Percentiles rank a stretch among this genome's conserved stretches.
Evolutionary conservation across 2,329 filamentous ascomycete species (phyloP).

Genomic region (Aspergillus alliaceus): DNA sequence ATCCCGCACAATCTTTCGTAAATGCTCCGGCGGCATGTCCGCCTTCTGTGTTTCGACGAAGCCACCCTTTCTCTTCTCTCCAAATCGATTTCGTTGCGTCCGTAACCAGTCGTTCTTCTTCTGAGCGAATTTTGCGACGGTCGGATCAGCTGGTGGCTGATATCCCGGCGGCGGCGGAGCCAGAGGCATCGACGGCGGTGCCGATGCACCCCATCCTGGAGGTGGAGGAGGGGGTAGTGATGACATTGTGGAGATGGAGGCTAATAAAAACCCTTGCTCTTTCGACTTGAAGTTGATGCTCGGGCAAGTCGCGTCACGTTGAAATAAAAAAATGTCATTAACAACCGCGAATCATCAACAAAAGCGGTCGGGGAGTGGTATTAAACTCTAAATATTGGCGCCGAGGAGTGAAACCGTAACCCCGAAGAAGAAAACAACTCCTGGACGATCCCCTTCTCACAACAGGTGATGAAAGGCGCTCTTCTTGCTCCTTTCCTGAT

Average conservation of each 20-base stretch:
- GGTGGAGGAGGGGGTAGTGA: slow-evolving; percentile 67
- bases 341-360: slow-evolving; percentile 18
- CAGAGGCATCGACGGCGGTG: slow-evolving; percentile 53
- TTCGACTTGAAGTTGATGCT: slow-evolving; percentile 26
- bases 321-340: slow-evolving; percentile 21
- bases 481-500: slow-evolving; percentile 20
- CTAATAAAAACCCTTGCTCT: slow-evolving; percentile 22
- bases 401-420: slow-evolving; percentile 12
- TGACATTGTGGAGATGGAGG: slow-evolving; percentile 49
- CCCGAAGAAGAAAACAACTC: slow-evolving; percentile 21
- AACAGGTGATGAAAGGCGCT: slow-evolving; percentile 27
- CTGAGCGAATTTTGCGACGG: slow-evolving; percentile 90
- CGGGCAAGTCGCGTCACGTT: slow-evolving; percentile 35
- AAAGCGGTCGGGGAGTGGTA: background rate
- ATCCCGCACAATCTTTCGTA: slow-evolving; percentile 97
- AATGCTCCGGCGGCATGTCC: slow-evolving; percentile 96
- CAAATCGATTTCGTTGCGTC: slow-evolving; percentile 85
- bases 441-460: slow-evolving; percentile 29
- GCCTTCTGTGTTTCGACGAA: slow-evolving; percentile 98
- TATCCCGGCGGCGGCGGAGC: slow-evolving; percentile 84
- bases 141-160: slow-evolving; percentile 75
- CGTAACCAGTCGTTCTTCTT: slow-evolving; percentile 99
- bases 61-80: slow-evolving; percentile 93
- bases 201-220: slow-evolving; percentile 60
- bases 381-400: background rate